Evolutionary conservation across 495 filamentous ascomycete genomes (phyloP).

Genomic region (Penicillium crystallinum): DNA sequence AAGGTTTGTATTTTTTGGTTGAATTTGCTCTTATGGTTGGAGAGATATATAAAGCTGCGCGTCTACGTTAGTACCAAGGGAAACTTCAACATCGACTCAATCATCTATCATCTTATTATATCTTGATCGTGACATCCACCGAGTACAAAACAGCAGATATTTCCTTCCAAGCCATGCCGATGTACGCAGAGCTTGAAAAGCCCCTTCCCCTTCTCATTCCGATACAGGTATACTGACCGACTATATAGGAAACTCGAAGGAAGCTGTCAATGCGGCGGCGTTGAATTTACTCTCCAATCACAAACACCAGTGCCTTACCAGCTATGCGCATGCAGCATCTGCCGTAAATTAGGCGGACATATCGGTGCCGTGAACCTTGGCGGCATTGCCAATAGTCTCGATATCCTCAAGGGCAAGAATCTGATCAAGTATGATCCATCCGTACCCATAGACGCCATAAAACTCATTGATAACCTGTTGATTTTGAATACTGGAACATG

Average conservation of each 20-base stretch:
- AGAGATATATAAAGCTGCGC: conserved; percentile 10
- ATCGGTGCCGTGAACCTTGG: conserved; percentile 48
- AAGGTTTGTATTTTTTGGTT: neutral
- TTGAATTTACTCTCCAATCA: conserved; percentile 49
- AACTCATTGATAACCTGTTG: neutral
- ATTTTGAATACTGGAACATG: neutral
- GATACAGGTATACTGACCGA: neutral
- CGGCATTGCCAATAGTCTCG: conserved; percentile 41
- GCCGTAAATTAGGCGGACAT: conserved; percentile 49
- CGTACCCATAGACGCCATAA: neutral
- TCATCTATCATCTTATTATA: too few relatives aligned
- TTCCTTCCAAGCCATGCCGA: conserved; percentile 20
- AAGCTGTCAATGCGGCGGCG: conserved; percentile 49
- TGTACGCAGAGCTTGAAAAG: conserved; percentile 11
- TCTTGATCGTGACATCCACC: too few relatives aligned
- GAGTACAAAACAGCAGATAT: too few relatives aligned
- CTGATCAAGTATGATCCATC: conserved; percentile 40
- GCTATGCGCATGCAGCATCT: conserved; percentile 54
- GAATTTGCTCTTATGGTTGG: too few relatives aligned
- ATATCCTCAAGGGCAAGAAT: conserved; percentile 44
- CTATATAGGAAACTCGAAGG: conserved; percentile 43
- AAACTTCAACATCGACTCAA: too few relatives aligned
- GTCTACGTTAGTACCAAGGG: too few relatives aligned
- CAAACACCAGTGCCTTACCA: conserved; percentile 52
- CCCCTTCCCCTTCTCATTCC: neutral